Base-by-base conservation (phyloP, 2,329 filamentous ascomycete species). In the Colletotrichum lentis region DNA sequence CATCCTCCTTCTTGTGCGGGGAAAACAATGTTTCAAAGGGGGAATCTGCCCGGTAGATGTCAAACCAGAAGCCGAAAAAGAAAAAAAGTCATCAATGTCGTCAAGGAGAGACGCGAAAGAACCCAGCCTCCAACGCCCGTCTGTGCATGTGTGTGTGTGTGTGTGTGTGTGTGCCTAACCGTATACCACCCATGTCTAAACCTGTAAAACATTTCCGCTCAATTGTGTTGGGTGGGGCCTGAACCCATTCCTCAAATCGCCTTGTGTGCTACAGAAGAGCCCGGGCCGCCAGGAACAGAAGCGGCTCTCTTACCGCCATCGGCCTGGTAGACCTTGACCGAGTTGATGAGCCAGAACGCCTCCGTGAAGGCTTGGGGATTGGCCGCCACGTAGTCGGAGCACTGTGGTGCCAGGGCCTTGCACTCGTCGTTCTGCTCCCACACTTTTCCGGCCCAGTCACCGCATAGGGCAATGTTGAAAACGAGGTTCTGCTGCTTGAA, bases 401-500 rank as follows among this genome's bases (percentile, higher is more conserved):
- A 97, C 0, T 88, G 89, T 46, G 79, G 70, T 0, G 88, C 91
- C 71, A 87, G 82, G 47, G 84, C 79, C 1, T 84, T 79, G 77
- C 91, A 94, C 50, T 85, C 83, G 5, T 78, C 70, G 68, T 89
- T 84, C 39, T 77, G 74, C 56, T 75, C 74, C 90, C 91, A 97
- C 41, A 89, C 87, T 49, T 81, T 76, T 27, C 92, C 92, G 8
- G 94, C 94, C 94, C 94, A 97, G 75, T 91, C 87, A 22, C 94
- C 94, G 78, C 94, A 97, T 77, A 97, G 93, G 6, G 91, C 91
- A 0, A 90, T 96, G 79, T 95, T 88, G 78, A 96, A 90, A 71
- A 95, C 86, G 71, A 97, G 88, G 73, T 90, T 86, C 81, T 97
- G 86, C 68, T 90, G 79, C 68, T 81, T 81, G 81, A 97, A 96